phyloP scores from a whole-genome alignment of 768 basidiomycete genomes.

The Lentinus brumalis region DNA sequence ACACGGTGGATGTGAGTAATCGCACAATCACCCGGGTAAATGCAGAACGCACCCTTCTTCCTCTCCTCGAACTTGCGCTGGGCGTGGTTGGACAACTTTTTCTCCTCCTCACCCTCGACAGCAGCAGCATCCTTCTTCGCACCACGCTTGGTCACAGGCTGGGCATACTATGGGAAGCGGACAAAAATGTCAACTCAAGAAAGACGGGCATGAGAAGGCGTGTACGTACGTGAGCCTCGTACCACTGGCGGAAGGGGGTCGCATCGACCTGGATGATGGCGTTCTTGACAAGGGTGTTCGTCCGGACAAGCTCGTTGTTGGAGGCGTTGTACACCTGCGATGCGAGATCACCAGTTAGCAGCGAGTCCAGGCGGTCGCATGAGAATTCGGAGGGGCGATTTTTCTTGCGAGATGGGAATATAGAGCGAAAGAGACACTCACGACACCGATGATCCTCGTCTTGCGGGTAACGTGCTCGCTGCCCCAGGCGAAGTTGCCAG shows the following conservation, averaged over 20 bases:
- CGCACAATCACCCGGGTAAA: background rate
- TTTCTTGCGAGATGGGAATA: background rate
- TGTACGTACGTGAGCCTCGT: constrained; percentile 89
- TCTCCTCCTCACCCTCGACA: constrained; percentile 52
- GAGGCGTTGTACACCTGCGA: constrained; percentile 94
- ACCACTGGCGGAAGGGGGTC: constrained; percentile 99
- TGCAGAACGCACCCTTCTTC: constrained; percentile 74
- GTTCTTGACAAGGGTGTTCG: constrained; percentile 97
- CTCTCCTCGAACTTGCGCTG: constrained; percentile 85
- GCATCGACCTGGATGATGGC: constrained; percentile 98
- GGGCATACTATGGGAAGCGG: constrained; percentile 70
- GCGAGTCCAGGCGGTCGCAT: too few relatives aligned
- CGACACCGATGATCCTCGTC: constrained; percentile 95
- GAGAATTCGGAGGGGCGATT: background rate
- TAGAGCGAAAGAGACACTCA: constrained; percentile 46
- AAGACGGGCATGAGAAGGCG: background rate
- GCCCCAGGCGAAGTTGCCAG: constrained; percentile 98
- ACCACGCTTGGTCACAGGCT: constrained; percentile 90
- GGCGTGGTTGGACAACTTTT: constrained; percentile 88
- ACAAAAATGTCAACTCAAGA: constrained; percentile 1
- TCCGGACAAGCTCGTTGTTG: constrained; percentile 99
- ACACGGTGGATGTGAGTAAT: background rate
- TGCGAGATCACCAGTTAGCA: background rate
- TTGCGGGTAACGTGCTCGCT: constrained; percentile 94
- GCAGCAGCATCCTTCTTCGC: constrained; percentile 58